These are phyloP conservation scores for Malus hybrid DNA, from an alignment of 331 rosid species.

Conservation along the genomic window DNA sequence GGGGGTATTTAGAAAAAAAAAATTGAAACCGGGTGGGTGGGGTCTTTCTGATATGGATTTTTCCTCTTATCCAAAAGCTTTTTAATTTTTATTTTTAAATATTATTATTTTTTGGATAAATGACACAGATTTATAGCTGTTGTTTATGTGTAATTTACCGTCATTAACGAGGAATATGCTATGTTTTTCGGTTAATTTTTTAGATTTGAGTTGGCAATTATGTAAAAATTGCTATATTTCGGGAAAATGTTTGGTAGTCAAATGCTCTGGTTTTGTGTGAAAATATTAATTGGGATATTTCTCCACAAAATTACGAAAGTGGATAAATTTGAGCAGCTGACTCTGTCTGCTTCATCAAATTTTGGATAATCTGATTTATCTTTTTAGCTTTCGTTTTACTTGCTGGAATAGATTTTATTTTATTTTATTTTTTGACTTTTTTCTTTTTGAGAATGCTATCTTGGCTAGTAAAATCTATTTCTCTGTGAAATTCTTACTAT, in stretches of 20 bases:
- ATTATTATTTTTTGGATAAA: neutral
- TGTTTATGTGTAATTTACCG: neutral
- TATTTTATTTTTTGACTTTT: neutral
- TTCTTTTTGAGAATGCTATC: neutral
- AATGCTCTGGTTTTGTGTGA: neutral
- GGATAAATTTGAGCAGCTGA: neutral
- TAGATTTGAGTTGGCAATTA: neutral
- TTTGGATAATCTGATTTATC: neutral
- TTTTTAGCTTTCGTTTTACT: neutral
- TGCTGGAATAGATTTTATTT: neutral
- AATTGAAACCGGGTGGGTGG: neutral
- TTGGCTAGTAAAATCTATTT: neutral
- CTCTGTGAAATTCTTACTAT: neutral
- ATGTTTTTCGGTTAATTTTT: neutral
- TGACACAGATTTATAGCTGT: neutral
- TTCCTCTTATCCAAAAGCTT: constrained; percentile 13
- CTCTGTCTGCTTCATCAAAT: neutral
- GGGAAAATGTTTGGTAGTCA: neutral
- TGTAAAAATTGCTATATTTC: neutral
- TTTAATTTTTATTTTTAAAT: neutral
- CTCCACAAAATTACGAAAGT: neutral
- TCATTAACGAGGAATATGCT: neutral
- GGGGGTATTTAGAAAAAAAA: neutral
- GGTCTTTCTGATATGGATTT: constrained; percentile 14
- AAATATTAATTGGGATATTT: neutral